Base-by-base conservation (phyloP, 202 grass and related monocot genomes). In the Carex arenaria region DNA sequence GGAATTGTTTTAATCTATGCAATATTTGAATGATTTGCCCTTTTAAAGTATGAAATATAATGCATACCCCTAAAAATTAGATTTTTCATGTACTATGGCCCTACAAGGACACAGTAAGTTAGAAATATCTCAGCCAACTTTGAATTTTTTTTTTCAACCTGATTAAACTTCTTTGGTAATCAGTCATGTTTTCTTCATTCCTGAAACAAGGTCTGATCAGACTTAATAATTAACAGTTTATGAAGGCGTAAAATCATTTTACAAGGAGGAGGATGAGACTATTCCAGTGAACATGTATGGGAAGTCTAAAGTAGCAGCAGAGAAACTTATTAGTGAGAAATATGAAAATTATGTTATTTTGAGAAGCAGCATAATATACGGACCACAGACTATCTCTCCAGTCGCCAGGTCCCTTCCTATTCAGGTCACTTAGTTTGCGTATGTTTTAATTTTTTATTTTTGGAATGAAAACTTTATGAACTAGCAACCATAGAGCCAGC, bases 301-400 rank as follows among this genome's bases (percentile, higher is more conserved):
- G 14, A 90, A 89, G 84, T 90, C 95, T 49, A 98, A 95, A 93
- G 86, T 95, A 61, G 85, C 89, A 65, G 91, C 95, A 56, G 95
- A 95, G 84, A 86, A 95, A 60, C 88, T 93, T 84, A 88, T 98
- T 70, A 34, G 74, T 54, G 82, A 91, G 26, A 90, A 89, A 70
- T 90, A 84, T 70, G 80, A 88, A 63, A 98, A 90, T 76, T 95
- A 93, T 85, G 91, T 88, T 14, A 95, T 98, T 71, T 83, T 98
- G 56, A 90, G 92, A 87, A 98, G 92, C 85, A 98, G 95, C 57
- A 98, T 98, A 32, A 98, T 98, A 57, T 98, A 95, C 31, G 95
- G 95, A 9, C 92, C 92, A 72, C 95, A 98, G 56, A 98, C 92
- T 56, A 80, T 95, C 81, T 95, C 95, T 64, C 92, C 89, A 47